phyloP scores from a whole-genome alignment of 352 stramenopile genomes.

The Phytophthora palmivora region DNA sequence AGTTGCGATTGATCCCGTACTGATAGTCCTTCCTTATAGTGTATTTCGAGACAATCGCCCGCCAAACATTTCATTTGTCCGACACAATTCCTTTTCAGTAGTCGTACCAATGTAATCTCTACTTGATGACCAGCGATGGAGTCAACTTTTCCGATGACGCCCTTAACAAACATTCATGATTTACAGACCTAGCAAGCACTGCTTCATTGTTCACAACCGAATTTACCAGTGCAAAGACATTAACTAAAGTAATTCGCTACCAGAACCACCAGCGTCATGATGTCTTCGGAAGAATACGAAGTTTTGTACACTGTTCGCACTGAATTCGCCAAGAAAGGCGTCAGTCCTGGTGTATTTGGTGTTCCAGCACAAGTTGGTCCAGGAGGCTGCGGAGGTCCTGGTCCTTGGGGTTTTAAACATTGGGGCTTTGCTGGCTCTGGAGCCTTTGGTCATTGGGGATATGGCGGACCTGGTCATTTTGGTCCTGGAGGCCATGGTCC shows the following conservation, averaged over 20 bases:
- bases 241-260: background rate
- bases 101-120: no score
- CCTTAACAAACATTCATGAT: background rate
- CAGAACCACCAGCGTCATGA: background rate
- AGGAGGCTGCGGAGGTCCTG: background rate
- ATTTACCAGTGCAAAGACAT: background rate
- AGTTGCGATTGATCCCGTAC: no score
- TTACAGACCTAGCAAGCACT: background rate
- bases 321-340: slow-evolving; percentile 50
- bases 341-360: slow-evolving; percentile 44
- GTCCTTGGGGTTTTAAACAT: background rate
- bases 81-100: no score
- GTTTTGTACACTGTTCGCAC: slow-evolving; percentile 54
- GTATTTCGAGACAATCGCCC: no score
- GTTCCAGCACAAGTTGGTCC: slow-evolving; percentile 27
- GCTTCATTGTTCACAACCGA: background rate
- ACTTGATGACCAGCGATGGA: no score
- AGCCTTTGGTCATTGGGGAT: background rate
- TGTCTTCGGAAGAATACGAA: slow-evolving; percentile 51
- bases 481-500: background rate
- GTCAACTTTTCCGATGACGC: no score
- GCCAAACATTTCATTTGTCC: no score
- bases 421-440: background rate
- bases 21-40: no score
- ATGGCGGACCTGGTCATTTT: background rate